Conservation (phyloP, 192 early-diverging fungal species). For the Umbelopsis sp. region DNA sequence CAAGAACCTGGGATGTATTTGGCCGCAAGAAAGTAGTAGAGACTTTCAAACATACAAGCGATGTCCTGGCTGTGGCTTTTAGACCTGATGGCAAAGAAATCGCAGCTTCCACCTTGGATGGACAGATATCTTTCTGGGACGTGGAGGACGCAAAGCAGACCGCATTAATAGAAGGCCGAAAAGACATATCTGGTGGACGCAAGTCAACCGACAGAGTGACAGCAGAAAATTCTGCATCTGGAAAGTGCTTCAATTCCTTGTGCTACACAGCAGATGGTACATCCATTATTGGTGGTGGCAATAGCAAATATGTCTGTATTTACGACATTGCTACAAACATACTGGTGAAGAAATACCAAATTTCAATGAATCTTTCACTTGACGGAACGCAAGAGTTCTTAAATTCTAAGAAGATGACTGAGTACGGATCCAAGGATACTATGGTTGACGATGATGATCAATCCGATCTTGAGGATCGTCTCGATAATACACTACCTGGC, state of each 20-base stretch:
- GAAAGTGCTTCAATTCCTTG: constrained; percentile 90
- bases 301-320: constrained; percentile 94
- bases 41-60: constrained; percentile 74
- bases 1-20: constrained; percentile 94
- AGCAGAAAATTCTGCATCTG: constrained; percentile 80
- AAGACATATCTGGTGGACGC: constrained; percentile 90
- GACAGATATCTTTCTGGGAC: constrained; percentile 94
- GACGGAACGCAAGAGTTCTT: constrained; percentile 92
- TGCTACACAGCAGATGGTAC: constrained; percentile 95
- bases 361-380: constrained; percentile 90
- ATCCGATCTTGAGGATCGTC: constrained; percentile 84
- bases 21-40: constrained; percentile 80
- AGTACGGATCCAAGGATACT: constrained; percentile 84
- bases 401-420: constrained; percentile 92
- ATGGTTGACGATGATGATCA: constrained; percentile 85
- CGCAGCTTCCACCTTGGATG: constrained; percentile 87
- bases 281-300: constrained; percentile 91
- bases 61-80: constrained; percentile 87
- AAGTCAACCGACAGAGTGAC: constrained; percentile 77
- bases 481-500: constrained; percentile 85
- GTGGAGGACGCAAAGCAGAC: constrained; percentile 72
- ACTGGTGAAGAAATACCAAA: constrained; percentile 88
- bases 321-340: constrained; percentile 79
- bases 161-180: constrained; percentile 85
- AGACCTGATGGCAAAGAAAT: constrained; percentile 91